Evolutionary conservation across 768 basidiomycete species (phyloP).

Genomic region (Agrocybe pediades): DNA sequence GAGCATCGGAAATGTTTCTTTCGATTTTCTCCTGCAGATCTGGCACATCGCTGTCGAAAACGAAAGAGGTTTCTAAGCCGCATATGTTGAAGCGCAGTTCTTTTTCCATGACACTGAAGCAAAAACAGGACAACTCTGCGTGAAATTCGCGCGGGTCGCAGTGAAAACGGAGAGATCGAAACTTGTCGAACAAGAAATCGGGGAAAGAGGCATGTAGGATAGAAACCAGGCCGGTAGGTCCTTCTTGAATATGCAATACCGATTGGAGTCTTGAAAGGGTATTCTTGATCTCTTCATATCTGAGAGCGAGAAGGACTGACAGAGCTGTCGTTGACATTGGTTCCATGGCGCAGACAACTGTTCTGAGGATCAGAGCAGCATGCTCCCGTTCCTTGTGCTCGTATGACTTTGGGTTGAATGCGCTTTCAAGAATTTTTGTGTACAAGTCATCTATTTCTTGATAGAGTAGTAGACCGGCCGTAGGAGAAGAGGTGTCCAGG

Average conservation of each 20-base stretch:
- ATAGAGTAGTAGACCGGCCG: not conserved
- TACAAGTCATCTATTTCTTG: not conserved
- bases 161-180: constrained; percentile 19
- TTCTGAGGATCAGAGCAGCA: not conserved
- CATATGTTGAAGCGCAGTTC: constrained; percentile 27
- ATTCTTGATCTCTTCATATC: not conserved
- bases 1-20: too few relatives aligned
- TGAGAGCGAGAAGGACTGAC: not conserved
- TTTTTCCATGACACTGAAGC: constrained; percentile 21
- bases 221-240: constrained; percentile 21
- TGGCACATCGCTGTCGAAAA: too few relatives aligned
- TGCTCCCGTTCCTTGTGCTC: not conserved
- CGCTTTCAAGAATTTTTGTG: not conserved
- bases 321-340: not conserved
- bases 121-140: constrained; percentile 1
- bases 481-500: not conserved
- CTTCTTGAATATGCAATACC: not conserved
- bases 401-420: not conserved
- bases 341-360: too few relatives aligned
- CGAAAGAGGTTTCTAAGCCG: constrained; percentile 15
- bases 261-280: not conserved
- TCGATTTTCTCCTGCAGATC: too few relatives aligned
- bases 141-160: constrained; percentile 3
- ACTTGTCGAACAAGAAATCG: constrained; percentile 29
- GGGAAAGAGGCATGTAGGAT: constrained; percentile 34